Percentiles rank a stretch among this genome's conserved stretches.
phyloP scores from a whole-genome alignment of 345 rosid genomes.

The Brassica carinata region DNA sequence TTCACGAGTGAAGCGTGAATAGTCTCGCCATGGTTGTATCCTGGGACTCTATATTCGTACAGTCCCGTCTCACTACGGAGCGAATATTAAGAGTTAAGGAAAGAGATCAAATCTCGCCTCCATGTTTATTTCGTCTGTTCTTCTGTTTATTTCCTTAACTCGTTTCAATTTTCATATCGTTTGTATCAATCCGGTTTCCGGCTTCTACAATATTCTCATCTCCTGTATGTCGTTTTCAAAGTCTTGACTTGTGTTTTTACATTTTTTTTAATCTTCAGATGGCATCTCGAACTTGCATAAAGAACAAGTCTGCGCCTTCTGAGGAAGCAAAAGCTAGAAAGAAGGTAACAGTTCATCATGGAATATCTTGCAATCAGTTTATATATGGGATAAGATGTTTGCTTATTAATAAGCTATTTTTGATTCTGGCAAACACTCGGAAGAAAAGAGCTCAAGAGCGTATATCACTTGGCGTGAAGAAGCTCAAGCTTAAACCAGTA shows the following conservation, averaged over 20 bases:
- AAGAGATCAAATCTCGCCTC: no score
- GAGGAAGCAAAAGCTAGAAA: conserved; percentile 61
- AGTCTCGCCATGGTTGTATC: no score
- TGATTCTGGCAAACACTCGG: conserved; percentile 38
- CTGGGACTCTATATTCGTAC: no score
- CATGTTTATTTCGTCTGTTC: no score
- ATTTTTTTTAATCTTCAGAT: background rate
- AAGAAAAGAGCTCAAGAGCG: conserved; percentile 77
- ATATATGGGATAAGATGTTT: background rate
- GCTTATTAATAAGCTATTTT: conserved; percentile 24
- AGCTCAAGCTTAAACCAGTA: conserved; percentile 51
- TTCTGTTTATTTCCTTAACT: no score
- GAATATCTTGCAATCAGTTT: background rate
- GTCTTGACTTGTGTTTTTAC: conserved; percentile 18
- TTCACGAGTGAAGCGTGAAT: no score
- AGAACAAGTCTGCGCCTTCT: conserved; percentile 49
- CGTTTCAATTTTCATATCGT: no score
- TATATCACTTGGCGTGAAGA: conserved; percentile 71
- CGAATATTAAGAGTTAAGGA: no score
- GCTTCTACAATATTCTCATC: no score
- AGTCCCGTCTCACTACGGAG: no score
- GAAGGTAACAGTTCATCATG: conserved; percentile 45
- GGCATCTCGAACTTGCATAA: conserved; percentile 38
- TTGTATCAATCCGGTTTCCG: no score
- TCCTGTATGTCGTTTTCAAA: conserved; percentile 4